Base-by-base conservation (phyloP, 1,139 yeast species). In the Geotrichum histeridarum region DNA sequence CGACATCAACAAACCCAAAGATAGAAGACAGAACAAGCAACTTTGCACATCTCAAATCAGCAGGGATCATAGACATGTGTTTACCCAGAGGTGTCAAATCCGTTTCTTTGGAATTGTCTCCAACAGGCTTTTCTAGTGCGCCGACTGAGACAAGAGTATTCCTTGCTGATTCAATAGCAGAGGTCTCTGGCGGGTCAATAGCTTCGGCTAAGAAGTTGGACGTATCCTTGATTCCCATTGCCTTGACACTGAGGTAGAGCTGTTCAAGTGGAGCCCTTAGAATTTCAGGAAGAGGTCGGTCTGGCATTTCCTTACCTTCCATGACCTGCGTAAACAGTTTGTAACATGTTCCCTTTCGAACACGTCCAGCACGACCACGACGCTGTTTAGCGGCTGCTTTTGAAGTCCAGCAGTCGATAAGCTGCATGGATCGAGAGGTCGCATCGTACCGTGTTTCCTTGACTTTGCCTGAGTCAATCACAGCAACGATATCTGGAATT, bases 331-430 rank as follows among this genome's bases (percentile, higher is more conserved):
- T 84, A 68, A 81, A 93, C 48, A 93, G 68, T 65, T 87, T 91
- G 70, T 82, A 93, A 60, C 97, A 90, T 11, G 75, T 74, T 57
- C 99, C 99, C 33, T 76, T 77, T 31, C 84, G 79, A 14, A 91
- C 90, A 79, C 99, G 93, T 60, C 99, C 99, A n/a, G 98, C 94
- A 75, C 99, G 87, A 67, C 99, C 99, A 67, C 96, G 77, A 71
- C 99, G 79, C 70, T 93, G 99, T 43, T 82, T 80, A n/a, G 85
- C 84, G 65, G 95, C 96, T 0, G 98, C 97, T 60, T 79, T 80
- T 0, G 98, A 91, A 37, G 91, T 89, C 90, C 96, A 91, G 3
- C 79, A 76, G 65, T 91, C 98, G 3, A 83, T 76, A 44, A 93
- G 75, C 57, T 80, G 80, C 0, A 95, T 84, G 2, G 90, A 78